Conservation (phyloP, 306 rosid species). For the Medicago ruthenica region DNA sequence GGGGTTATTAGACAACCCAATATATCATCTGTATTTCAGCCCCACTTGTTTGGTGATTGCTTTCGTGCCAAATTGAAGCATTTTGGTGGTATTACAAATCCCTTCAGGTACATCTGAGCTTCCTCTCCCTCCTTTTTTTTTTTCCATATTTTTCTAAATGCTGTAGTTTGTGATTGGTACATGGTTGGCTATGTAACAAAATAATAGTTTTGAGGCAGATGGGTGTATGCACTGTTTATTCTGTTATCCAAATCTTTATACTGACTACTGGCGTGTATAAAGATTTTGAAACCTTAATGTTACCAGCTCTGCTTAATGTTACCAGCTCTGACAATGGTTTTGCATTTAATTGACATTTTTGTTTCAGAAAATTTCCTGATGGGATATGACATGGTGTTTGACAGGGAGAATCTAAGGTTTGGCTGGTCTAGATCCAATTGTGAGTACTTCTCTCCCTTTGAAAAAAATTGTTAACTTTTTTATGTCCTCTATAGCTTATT, state of each 20-base stretch:
- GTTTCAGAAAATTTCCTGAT: too few species aligned
- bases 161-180: not conserved
- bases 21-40: constrained; percentile 22
- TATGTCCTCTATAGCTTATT: too few species aligned
- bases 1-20: constrained; percentile 31
- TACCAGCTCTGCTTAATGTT: too few species aligned
- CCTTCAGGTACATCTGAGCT: constrained; percentile 39
- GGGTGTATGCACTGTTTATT: not conserved
- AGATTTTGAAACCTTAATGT: too few species aligned
- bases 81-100: constrained; percentile 25
- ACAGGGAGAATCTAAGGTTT: too few species aligned
- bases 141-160: not conserved
- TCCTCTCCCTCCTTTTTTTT: not conserved
- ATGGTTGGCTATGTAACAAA: constrained; percentile 2
- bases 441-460: too few species aligned
- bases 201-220: constrained; percentile 24
- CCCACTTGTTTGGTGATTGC: not conserved
- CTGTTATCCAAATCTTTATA: constrained; percentile 29
- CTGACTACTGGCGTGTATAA: too few species aligned
- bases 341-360: too few species aligned
- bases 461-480: too few species aligned
- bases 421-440: too few species aligned
- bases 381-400: too few species aligned
- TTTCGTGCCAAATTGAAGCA: not conserved
- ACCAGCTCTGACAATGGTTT: too few species aligned